Conservation (phyloP, 2,329 filamentous ascomycete genomes). For the Aspergillus intermedius region DNA sequence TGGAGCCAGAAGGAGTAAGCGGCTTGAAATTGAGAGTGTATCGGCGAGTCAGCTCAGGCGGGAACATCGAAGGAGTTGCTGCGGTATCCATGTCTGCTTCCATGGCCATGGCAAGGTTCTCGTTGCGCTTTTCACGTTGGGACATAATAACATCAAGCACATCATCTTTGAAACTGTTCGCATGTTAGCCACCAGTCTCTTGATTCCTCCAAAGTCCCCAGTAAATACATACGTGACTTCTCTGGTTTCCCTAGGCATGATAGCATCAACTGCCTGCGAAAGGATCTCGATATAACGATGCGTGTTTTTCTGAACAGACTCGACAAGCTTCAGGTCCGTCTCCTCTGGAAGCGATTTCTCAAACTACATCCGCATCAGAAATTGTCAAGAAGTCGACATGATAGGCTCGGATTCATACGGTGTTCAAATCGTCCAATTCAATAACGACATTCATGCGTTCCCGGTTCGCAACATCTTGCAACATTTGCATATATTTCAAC, state of each 20-base stretch:
- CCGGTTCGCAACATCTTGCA: conserved; percentile 83
- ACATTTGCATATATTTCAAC: conserved; percentile 78
- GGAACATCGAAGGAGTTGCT: conserved; percentile 70
- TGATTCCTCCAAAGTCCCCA: not conserved
- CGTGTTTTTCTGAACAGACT: conserved; percentile 82
- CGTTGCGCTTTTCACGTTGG: conserved; percentile 79
- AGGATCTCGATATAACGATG: conserved; percentile 93
- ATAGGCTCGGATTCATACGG: conserved; percentile 44
- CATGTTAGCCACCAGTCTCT: conserved; percentile 13
- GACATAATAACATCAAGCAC: conserved; percentile 95
- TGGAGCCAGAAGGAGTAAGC: conserved; percentile 63
- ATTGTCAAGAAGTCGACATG: not conserved
- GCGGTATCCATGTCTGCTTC: conserved; percentile 60
- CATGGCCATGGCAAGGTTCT: conserved; percentile 61
- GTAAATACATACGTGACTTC: conserved; percentile 63
- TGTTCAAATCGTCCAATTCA: conserved; percentile 79
- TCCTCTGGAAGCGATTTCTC: conserved; percentile 65
- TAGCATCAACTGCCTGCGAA: conserved; percentile 77
- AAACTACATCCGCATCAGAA: conserved; percentile 49
- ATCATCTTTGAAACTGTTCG: conserved; percentile 84
- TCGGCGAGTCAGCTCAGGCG: conserved; percentile 80
- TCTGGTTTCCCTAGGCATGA: conserved; percentile 69
- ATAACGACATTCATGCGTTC: conserved; percentile 70
- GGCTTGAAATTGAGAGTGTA: conserved; percentile 98
- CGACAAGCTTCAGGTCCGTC: conserved; percentile 60